Conservation (phyloP, 345 rosid genomes). For the Gossypium ekmanianum region DNA sequence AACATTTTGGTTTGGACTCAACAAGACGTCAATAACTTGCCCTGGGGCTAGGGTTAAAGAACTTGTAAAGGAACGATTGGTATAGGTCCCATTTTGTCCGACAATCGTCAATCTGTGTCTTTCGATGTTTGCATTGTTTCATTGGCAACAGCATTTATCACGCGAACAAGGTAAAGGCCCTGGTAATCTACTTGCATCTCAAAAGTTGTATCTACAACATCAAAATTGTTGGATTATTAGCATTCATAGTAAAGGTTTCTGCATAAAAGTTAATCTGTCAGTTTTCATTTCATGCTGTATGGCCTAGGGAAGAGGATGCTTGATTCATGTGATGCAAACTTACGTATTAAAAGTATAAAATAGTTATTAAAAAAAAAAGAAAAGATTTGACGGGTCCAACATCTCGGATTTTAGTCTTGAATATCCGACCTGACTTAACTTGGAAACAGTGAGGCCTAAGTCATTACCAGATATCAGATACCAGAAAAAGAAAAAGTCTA, state of each 20-base stretch:
- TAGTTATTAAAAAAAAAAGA: too few relatives aligned
- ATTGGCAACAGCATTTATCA: constrained; percentile 24
- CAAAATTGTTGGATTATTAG: not conserved
- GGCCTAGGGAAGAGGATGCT: too few relatives aligned
- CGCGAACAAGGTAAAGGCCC: constrained; percentile 26
- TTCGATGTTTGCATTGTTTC: constrained; percentile 22
- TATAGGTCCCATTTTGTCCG: constrained; percentile 28
- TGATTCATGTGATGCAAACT: too few relatives aligned
- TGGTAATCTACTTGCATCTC: constrained; percentile 8
- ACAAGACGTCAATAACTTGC: constrained; percentile 28
- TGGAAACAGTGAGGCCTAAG: too few relatives aligned
- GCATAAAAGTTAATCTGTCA: too few relatives aligned
- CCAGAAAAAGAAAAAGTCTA: not conserved
- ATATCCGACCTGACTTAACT: too few relatives aligned
- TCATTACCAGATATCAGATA: too few relatives aligned
- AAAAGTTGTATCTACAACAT: constrained; percentile 21
- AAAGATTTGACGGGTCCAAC: too few relatives aligned
- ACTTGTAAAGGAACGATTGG: constrained; percentile 7
- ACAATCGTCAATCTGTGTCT: constrained; percentile 32
- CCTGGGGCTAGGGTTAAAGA: constrained; percentile 27
- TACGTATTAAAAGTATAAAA: too few relatives aligned
- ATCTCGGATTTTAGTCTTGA: too few relatives aligned
- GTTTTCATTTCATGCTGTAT: too few relatives aligned
- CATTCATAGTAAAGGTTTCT: too few relatives aligned
- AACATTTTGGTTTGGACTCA: constrained; percentile 21